Conservation (phyloP, 1,284 basidiomycete species). For the Apiotrichum laibachii region DNA sequence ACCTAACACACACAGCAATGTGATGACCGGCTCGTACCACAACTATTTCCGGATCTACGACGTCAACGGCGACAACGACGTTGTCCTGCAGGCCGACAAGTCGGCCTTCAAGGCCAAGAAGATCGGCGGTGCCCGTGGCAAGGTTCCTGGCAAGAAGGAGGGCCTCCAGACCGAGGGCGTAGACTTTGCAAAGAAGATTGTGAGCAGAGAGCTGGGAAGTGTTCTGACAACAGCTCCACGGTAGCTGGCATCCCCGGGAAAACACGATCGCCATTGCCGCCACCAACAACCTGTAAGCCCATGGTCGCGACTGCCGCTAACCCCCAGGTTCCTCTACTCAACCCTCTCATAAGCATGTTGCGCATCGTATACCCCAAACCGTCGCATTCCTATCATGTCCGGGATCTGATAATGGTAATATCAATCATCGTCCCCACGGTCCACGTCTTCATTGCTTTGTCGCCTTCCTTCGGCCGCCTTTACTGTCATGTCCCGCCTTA, state of each 20-base stretch:
- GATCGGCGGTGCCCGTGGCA: conserved; percentile 75
- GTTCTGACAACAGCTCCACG: conserved; percentile 60
- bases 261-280: conserved; percentile 98
- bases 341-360: conserved; percentile 41
- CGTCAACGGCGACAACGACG: conserved; percentile 81
- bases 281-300: conserved; percentile 81
- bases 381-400: conserved; percentile 12
- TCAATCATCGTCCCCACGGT: conserved; percentile 3
- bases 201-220: conserved; percentile 39
- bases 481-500: conserved; percentile 2
- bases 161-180: conserved; percentile 85
- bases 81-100: conserved; percentile 97
- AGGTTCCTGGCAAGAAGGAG: conserved; percentile 73
- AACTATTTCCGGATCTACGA: conserved; percentile 99
- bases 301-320: neutral
- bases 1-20: conserved; percentile 61
- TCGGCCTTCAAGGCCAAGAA: conserved; percentile 99
- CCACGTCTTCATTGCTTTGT: conserved; percentile 1
- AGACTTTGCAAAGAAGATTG: conserved; percentile 99
- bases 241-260: conserved; percentile 95
- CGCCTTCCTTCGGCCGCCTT: neutral
- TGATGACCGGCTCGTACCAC: conserved; percentile 96
- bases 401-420: conserved; percentile 1
- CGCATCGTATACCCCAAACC: conserved; percentile 16
- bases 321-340: conserved; percentile 48